Evolutionary conservation across 2,329 filamentous ascomycete species (phyloP), one percentile per base, ranked within the genome.

Genomic region (Catunica adiposa): DNA sequence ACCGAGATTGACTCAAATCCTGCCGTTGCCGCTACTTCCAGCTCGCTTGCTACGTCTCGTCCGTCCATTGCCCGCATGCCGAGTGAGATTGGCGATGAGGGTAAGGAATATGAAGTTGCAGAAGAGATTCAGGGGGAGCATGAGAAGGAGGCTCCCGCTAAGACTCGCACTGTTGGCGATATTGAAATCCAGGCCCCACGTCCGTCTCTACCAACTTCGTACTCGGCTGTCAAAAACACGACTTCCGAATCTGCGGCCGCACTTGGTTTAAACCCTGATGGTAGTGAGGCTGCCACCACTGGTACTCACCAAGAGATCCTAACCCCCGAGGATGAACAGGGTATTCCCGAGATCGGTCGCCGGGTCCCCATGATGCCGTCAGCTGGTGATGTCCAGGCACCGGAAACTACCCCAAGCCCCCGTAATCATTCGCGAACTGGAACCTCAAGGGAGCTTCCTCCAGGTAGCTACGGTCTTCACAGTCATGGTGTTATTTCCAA

Each of bases 351-450:
- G 65, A 92, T 96, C 62, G 90, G 90, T 51, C 80, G 86, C 64
- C 84, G 89, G 64, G 90, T 98, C 40, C 92, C 92, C 52, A 92
- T 98, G 86, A 84, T 92, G 65, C 85, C 83, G 54, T 80, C 92
- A 66, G 86, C 92, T 46, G 92, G 92, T 59, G 90, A 97, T 66
- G 92, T 97, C 8, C 92, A 98, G 70, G 92, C 92, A 14, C 92
- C 92, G 1, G 66, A 71, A 51, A 60, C 60, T 38, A 56, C 58
- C 54, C 68, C 67, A 51, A 61, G 62, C 55, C 73, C 73, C 59
- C 75, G 73, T 61, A 69, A 80, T 59, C 85, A 89, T 64, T 72
- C 76, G 54, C 82, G 88, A 60, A 87, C 79, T 69, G 80, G 78
- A 59, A 94, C 87, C 66, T 84, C 83, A 37, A 73, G 80, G 38